Percentiles rank a stretch among this genome's conserved stretches.
Conservation (phyloP, 2,329 filamentous ascomycete species). For the Tolypocladium nubicola region DNA sequence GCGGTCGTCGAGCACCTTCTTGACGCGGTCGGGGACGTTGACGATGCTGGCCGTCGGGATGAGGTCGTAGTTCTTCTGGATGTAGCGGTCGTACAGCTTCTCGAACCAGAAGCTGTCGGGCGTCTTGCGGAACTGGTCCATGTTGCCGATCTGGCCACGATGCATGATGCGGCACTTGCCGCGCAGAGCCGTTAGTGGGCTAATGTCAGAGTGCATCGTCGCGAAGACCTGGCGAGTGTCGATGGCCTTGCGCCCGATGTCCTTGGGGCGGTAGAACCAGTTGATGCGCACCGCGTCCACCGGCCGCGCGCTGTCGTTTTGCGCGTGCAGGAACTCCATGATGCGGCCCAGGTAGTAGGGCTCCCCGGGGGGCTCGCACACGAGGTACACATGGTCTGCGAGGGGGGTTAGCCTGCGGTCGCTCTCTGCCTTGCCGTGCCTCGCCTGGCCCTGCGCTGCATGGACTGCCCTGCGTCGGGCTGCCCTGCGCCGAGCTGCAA, state of each 20-base stretch:
- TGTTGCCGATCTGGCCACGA: slow-evolving; percentile 70
- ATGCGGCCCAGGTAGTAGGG: slow-evolving; percentile 96
- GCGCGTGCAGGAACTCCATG: slow-evolving; percentile 89
- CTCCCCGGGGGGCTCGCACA: slow-evolving; percentile 94
- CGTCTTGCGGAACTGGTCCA: slow-evolving; percentile 75
- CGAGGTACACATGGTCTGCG: slow-evolving; percentile 76
- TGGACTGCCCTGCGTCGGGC: neutral
- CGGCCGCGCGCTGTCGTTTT: slow-evolving; percentile 61
- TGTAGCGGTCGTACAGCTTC: slow-evolving; percentile 95
- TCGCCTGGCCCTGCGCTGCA: neutral
- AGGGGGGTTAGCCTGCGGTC: slow-evolving; percentile 18
- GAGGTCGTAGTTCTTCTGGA: slow-evolving; percentile 94
- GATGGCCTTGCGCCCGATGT: slow-evolving; percentile 84
- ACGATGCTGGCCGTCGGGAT: slow-evolving; percentile 87
- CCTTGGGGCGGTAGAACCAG: slow-evolving; percentile 96
- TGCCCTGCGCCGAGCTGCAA: neutral
- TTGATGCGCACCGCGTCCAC: slow-evolving; percentile 88
- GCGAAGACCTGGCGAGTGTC: slow-evolving; percentile 89
- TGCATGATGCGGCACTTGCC: slow-evolving; percentile 90
- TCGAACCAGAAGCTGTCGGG: slow-evolving; percentile 94
- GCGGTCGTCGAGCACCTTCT: slow-evolving; percentile 87
- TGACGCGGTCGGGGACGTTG: slow-evolving; percentile 91
- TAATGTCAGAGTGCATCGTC: slow-evolving; percentile 97
- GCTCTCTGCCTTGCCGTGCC: neutral
- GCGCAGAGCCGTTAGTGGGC: slow-evolving; percentile 81